Conservation (phyloP, 2,329 filamentous ascomycete species). For the Hirsutella thompsonii region DNA sequence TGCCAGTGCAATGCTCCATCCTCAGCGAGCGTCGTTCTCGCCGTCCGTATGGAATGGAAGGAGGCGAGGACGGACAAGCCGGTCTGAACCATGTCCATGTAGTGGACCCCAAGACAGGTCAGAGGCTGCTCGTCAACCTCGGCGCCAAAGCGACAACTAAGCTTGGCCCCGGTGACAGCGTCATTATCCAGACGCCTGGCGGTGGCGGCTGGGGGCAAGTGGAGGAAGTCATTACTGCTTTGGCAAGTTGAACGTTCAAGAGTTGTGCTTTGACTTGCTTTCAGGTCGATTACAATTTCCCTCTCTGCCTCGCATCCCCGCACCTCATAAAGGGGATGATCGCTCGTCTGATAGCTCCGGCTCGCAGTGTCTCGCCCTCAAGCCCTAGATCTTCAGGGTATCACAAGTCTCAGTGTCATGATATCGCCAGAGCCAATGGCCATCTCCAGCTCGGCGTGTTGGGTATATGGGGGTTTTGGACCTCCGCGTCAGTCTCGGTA, state of each 20-base stretch:
- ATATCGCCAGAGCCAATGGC: too few relatives aligned
- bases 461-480: too few relatives aligned
- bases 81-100: slow-evolving; percentile 42
- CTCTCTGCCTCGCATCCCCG: too few relatives aligned
- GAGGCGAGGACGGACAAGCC: slow-evolving; percentile 53
- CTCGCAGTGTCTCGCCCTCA: too few relatives aligned
- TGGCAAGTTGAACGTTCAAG: background rate
- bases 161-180: slow-evolving; percentile 44
- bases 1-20: slow-evolving; percentile 67
- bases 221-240: background rate
- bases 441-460: too few relatives aligned
- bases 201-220: slow-evolving; percentile 44
- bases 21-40: slow-evolving; percentile 64
- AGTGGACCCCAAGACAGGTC: slow-evolving; percentile 6
- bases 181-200: slow-evolving; percentile 48
- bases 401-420: too few relatives aligned
- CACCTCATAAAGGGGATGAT: too few relatives aligned
- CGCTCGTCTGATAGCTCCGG: too few relatives aligned
- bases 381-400: too few relatives aligned
- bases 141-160: slow-evolving; percentile 47
- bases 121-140: slow-evolving; percentile 33
- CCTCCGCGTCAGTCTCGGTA: too few relatives aligned
- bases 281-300: too few relatives aligned
- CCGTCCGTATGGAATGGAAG: slow-evolving; percentile 63
- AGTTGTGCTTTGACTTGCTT: too few relatives aligned